Base-by-base conservation (phyloP, 805 yeast species). In the Candida tallmaniae region DNA sequence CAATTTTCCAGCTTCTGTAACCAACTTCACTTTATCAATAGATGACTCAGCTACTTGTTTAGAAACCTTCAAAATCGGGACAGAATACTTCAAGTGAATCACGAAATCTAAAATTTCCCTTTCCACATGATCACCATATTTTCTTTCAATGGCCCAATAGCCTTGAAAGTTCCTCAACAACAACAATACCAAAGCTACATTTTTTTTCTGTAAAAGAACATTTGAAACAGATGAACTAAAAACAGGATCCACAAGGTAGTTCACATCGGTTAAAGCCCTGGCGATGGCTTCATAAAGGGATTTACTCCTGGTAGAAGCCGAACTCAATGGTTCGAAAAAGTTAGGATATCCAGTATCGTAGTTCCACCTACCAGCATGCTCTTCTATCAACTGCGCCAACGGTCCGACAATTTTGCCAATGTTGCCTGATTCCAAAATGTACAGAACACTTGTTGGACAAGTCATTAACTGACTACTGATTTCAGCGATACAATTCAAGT, bases 81-180 rank as follows among this genome's bases (percentile, higher is more conserved):
- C 55, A 0, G 78, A 67, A 34, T 68, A 65, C 36, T 70, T 72
- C 32, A 72, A 60, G 44, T 78, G 78, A 2, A 70, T 52, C 13
- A 68, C 62, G 43, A 69, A 78, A 27, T 67, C 74, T 19, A 61
- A 61, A 26, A 65, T 63, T 47, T 82, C 87, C 33, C 64, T 65
- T 36, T 74, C 73, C 20, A 81, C 84, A 57, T 83, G 90, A 6
- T 78, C 80, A 8, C 87, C 90, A 28, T 65, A 65, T 41, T 78
- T 79, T 39, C 87, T 67, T 36, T 54, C 63, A 19, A 80, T 56
- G 17, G 70, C 63, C 66, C 74, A 74, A 25, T 73, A 71, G 16
- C 80, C 77, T 47, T 80, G 83, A 50, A 77, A 80, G 12, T 64
- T 51, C 34, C 71, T 65, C 18, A 78, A 60, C n/a, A 78, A 58